Evolutionary conservation across 2,329 filamentous ascomycete species (phyloP).

Genomic region (Incumbomyces lentus): DNA sequence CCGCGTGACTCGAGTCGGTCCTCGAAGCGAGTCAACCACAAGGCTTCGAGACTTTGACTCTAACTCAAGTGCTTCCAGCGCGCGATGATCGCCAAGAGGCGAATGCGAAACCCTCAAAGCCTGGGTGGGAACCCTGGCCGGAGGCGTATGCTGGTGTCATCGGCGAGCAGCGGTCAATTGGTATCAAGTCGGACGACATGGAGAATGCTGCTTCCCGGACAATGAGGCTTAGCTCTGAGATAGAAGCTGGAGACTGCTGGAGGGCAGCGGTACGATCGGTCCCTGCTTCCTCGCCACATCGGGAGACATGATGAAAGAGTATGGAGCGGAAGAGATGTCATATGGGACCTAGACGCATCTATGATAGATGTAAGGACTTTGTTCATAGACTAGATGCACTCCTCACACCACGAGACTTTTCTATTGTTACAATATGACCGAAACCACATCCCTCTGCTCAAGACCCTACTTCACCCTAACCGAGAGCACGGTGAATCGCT

Average conservation of each 20-base stretch:
- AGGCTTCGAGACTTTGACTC: conserved; percentile 4
- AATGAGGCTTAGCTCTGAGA: background rate
- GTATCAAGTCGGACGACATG: background rate
- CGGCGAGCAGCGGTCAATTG: background rate
- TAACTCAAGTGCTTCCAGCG: background rate
- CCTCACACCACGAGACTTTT: no score
- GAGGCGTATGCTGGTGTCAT: background rate
- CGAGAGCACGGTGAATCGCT: no score
- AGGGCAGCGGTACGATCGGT: background rate
- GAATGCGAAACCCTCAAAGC: background rate
- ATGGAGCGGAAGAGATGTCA: no score
- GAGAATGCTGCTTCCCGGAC: background rate
- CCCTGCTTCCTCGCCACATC: no score
- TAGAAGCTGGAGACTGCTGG: conserved; percentile 6
- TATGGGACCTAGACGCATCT: no score
- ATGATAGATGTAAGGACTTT: no score
- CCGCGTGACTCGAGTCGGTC: conserved; percentile 6
- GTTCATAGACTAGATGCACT: no score
- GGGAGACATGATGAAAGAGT: no score
- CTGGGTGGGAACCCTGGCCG: conserved; percentile 4
- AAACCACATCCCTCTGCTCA: no score
- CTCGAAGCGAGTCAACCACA: conserved; percentile 4
- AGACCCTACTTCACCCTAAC: no score
- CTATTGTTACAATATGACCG: no score
- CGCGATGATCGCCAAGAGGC: background rate